Conservation (phyloP, 106 monocot genomes). For the Dactylorhiza incarnata region DNA sequence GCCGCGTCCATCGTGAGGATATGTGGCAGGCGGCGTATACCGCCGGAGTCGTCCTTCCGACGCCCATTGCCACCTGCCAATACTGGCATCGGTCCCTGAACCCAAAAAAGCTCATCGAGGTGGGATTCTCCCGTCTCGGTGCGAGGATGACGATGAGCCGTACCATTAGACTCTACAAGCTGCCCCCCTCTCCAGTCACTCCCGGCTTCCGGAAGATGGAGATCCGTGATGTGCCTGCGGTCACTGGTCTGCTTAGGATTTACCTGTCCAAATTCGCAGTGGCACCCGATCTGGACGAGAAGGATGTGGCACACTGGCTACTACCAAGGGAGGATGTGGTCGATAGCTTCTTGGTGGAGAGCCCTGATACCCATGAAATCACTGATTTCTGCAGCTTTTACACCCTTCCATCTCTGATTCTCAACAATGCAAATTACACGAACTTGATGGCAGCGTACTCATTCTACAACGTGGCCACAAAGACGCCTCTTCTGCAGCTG, state of each 20-base stretch:
- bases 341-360: conserved; percentile 69
- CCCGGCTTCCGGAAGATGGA: conserved; percentile 77
- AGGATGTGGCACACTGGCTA: conserved; percentile 73
- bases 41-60: conserved; percentile 62
- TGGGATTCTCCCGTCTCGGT: conserved; percentile 58
- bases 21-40: conserved; percentile 82
- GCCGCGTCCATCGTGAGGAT: conserved; percentile 54
- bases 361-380: conserved; percentile 48
- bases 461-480: conserved; percentile 60
- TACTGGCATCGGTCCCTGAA: conserved; percentile 80
- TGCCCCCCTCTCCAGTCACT: conserved; percentile 34
- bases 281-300: conserved; percentile 56
- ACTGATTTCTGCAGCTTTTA: conserved; percentile 91
- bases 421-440: conserved; percentile 56
- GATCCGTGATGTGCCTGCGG: conserved; percentile 58
- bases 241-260: conserved; percentile 48
- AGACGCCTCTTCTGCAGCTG: conserved; percentile 64
- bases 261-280: conserved; percentile 50
- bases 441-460: conserved; percentile 66
- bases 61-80: conserved; percentile 49
- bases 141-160: conserved; percentile 74
- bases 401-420: conserved; percentile 47
- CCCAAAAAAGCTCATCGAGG: conserved; percentile 76
- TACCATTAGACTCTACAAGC: conserved; percentile 56
- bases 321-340: conserved; percentile 61